These are phyloP conservation scores for Immersiporthe knoxdaviesiana DNA, from an alignment of 2,329 filamentous ascomycete genomes.

Conservation along the genomic window DNA sequence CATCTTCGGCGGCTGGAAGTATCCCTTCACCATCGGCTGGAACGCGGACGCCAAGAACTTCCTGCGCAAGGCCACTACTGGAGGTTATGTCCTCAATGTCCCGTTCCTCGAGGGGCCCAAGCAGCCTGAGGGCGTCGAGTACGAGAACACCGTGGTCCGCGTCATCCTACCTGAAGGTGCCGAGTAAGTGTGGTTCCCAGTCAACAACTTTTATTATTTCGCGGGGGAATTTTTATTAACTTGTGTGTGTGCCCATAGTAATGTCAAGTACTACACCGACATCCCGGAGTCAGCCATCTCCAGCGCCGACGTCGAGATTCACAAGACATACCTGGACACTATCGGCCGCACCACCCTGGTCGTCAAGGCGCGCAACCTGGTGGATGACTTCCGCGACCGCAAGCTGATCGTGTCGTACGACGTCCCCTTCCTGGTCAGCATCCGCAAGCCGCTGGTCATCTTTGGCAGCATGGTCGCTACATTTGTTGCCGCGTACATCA, in stretches of 20 bases:
- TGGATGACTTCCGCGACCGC: constrained; percentile 86
- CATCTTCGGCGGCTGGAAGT: constrained; percentile 98
- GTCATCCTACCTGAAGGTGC: constrained; percentile 92
- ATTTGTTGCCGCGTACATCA: constrained; percentile 73
- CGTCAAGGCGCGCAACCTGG: constrained; percentile 81
- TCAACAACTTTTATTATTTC: too few relatives aligned
- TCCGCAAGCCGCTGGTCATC: constrained; percentile 86
- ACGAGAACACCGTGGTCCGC: constrained; percentile 77
- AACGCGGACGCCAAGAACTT: constrained; percentile 82
- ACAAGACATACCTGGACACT: constrained; percentile 93
- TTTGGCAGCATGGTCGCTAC: constrained; percentile 73
- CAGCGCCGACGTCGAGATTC: constrained; percentile 60
- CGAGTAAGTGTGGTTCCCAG: constrained; percentile 60
- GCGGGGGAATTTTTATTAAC: constrained; percentile 37
- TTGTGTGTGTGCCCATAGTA: constrained; percentile 59
- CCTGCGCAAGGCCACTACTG: constrained; percentile 66
- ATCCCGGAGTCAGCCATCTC: constrained; percentile 68
- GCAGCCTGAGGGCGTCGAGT: constrained; percentile 82
- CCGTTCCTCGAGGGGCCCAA: constrained; percentile 94
- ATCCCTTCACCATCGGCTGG: constrained; percentile 96
- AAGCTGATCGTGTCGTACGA: constrained; percentile 88
- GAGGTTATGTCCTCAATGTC: constrained; percentile 83
- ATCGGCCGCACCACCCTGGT: constrained; percentile 81
- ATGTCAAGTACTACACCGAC: constrained; percentile 75
- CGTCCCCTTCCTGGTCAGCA: constrained; percentile 71